Conservation (phyloP, 441 rosid species). For the Brassica balearica region DNA sequence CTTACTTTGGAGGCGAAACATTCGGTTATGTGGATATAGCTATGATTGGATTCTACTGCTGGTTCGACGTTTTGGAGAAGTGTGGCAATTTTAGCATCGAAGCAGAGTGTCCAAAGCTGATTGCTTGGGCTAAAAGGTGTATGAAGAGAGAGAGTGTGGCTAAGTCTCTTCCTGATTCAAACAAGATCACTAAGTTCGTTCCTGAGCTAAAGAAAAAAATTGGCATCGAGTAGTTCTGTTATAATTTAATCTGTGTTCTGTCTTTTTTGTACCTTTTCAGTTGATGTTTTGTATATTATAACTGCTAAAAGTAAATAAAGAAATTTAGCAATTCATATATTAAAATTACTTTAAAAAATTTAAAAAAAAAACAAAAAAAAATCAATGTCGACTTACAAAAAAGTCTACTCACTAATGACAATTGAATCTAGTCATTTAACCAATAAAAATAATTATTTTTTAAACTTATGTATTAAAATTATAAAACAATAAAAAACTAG, state of each 20-base stretch:
- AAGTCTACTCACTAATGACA: too few species aligned
- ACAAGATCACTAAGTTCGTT: slow-evolving; percentile 6
- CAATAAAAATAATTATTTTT: too few species aligned
- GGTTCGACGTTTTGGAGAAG: slow-evolving; percentile 34
- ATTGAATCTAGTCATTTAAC: too few species aligned
- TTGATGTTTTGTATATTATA: background rate
- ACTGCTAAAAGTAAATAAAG: too few species aligned
- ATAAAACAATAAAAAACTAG: too few species aligned
- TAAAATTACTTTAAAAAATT: too few species aligned
- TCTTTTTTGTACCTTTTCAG: too few species aligned
- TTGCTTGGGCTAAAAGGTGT: slow-evolving; percentile 39
- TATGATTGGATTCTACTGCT: slow-evolving; percentile 32
- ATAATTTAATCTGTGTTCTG: too few species aligned
- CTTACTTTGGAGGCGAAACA: slow-evolving; percentile 26
- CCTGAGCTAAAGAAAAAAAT: background rate
- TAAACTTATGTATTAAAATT: too few species aligned
- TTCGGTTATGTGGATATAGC: slow-evolving; percentile 42
- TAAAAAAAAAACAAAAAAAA: too few species aligned
- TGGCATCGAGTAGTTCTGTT: slow-evolving; percentile 20
- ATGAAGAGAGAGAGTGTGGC: slow-evolving; percentile 31
- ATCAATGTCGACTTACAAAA: too few species aligned
- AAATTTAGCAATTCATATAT: too few species aligned
- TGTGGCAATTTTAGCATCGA: slow-evolving; percentile 41
- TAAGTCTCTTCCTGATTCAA: slow-evolving; percentile 35
- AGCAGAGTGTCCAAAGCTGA: slow-evolving; percentile 24